Conservation (phyloP, 495 filamentous ascomycete species). For the Pyrenula massariospora region DNA sequence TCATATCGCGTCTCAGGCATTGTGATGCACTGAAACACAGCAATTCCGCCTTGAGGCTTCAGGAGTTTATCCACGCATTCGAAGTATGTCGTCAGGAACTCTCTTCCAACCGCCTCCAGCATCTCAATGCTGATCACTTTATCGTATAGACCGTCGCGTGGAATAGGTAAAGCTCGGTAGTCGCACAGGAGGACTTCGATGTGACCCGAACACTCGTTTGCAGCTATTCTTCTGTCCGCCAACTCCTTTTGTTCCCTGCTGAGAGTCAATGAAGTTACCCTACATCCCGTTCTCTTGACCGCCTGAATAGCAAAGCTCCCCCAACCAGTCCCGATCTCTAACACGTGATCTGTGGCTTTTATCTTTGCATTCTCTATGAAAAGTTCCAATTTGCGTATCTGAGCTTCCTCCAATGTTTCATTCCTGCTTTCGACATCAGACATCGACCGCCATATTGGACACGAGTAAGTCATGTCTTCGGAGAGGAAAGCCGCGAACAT, state of each 20-base stretch:
- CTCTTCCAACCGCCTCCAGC: slow-evolving; percentile 59
- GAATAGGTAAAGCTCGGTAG: slow-evolving; percentile 43
- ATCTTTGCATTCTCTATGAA: slow-evolving; percentile 50
- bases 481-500: slow-evolving; percentile 66
- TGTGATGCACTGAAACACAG: slow-evolving; percentile 65
- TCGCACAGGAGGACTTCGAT: slow-evolving; percentile 50
- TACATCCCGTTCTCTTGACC: slow-evolving; percentile 45
- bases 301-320: slow-evolving; percentile 55
- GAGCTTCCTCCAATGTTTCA: slow-evolving; percentile 51
- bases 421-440: slow-evolving; percentile 17
- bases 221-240: slow-evolving; percentile 44
- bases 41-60: slow-evolving; percentile 51
- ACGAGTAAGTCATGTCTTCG: slow-evolving; percentile 65
- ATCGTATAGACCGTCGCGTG: slow-evolving; percentile 42
- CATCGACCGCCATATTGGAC: slow-evolving; percentile 49
- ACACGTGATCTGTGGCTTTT: slow-evolving; percentile 48
- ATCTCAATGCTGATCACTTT: slow-evolving; percentile 65
- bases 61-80: slow-evolving; percentile 43
- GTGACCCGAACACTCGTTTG: slow-evolving; percentile 34
- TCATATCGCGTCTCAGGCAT: slow-evolving; percentile 48
- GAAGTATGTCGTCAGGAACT: slow-evolving; percentile 53
- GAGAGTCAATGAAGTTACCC: slow-evolving; percentile 50
- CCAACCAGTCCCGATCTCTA: slow-evolving; percentile 64
- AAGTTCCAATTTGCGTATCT: slow-evolving; percentile 49
- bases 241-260: slow-evolving; percentile 48